Evolutionary conservation across 208 protist genomes (phyloP).

Genomic region (Leishmania arabica): DNA sequence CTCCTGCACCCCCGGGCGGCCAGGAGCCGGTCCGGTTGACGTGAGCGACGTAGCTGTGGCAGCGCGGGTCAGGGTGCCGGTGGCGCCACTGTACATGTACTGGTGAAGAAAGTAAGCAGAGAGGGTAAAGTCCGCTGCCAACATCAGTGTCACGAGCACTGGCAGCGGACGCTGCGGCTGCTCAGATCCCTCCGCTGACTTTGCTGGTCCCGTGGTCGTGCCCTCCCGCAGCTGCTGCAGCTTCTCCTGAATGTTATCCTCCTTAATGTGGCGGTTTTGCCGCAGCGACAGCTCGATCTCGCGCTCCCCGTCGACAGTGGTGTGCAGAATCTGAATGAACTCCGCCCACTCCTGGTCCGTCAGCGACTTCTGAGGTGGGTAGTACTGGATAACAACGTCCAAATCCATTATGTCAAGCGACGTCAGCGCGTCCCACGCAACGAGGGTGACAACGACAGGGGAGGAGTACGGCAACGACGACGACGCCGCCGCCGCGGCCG

Average conservation of each 20-base stretch:
- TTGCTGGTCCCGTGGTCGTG: constrained; percentile 11
- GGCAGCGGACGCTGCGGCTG: constrained; percentile 31
- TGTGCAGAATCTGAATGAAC: constrained; percentile 78
- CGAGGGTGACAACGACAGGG: constrained; percentile 35
- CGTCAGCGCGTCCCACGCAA: constrained; percentile 71
- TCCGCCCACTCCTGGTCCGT: constrained; percentile 64
- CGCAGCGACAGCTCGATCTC: constrained; percentile 50
- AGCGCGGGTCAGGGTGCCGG: constrained; percentile 24
- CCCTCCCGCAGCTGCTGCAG: constrained; percentile 37
- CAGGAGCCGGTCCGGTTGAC: constrained; percentile 15
- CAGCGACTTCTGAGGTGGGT: constrained; percentile 81
- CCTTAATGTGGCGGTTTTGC: constrained; percentile 49
- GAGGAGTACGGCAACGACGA: constrained; percentile 1
- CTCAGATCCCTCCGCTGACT: neutral
- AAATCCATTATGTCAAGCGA: constrained; percentile 81
- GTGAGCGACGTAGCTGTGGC: constrained; percentile 31
- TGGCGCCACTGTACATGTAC: constrained; percentile 61
- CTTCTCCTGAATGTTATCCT: constrained; percentile 41
- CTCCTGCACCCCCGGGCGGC: constrained; percentile 23
- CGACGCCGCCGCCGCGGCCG: neutral
- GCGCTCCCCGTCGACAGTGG: constrained; percentile 61
- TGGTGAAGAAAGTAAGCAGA: constrained; percentile 68
- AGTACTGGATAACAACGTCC: constrained; percentile 74
- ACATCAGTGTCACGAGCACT: constrained; percentile 60
- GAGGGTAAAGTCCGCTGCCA: constrained; percentile 62